phyloP scores from a whole-genome alignment of 306 rosid genomes.

The Mucuna pruriens region DNA sequence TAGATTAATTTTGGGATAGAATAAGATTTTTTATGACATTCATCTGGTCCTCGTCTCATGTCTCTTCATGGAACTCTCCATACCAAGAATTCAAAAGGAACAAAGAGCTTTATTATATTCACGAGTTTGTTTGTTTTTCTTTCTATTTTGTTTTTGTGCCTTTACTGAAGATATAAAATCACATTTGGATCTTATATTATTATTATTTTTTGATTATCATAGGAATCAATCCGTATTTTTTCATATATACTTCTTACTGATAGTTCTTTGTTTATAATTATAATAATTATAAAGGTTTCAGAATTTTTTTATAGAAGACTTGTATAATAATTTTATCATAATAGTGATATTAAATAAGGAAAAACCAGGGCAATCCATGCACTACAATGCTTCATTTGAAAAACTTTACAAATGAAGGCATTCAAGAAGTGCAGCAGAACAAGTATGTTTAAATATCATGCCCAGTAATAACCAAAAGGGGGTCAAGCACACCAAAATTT shows the following conservation, averaged over 20 bases:
- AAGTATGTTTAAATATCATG: not conserved
- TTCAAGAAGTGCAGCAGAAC: not conserved
- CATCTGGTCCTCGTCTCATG: not conserved
- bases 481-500: constrained; percentile 17
- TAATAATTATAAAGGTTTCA: not conserved
- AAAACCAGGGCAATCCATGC: not conserved
- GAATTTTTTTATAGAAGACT: not conserved
- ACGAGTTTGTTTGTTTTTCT: not conserved
- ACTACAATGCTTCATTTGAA: not conserved
- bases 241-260: not conserved
- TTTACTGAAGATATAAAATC: not conserved
- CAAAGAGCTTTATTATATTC: constrained; percentile 4
- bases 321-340: not conserved
- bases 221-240: too few species aligned
- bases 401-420: not conserved
- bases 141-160: not conserved
- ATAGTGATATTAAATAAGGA: not conserved
- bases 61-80: not conserved
- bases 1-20: not conserved
- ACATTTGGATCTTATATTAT: too few species aligned
- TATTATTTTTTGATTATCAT: too few species aligned
- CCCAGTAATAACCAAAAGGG: not conserved
- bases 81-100: not conserved
- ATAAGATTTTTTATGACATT: not conserved
- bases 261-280: not conserved